Evolutionary conservation across 495 filamentous ascomycete species (phyloP).

Genomic region (Aspergillus affinis): DNA sequence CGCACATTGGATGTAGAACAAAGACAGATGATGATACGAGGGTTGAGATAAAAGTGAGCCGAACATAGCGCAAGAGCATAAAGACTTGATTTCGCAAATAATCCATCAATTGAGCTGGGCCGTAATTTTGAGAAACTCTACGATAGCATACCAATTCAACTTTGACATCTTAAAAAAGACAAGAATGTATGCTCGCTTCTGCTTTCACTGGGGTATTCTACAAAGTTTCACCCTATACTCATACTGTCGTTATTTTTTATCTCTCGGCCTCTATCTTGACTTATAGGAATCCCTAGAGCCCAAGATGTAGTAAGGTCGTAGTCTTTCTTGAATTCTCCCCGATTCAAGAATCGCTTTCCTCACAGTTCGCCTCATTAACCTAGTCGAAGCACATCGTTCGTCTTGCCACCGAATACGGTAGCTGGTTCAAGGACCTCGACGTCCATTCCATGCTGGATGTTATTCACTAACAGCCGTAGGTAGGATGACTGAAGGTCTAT

Average conservation of each 20-base stretch:
- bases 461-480: neutral
- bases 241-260: neutral
- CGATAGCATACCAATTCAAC: too few species aligned
- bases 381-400: neutral
- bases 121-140: too few species aligned
- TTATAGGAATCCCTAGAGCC: neutral
- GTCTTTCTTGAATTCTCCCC: neutral
- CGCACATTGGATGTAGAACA: slow-evolving; percentile 8
- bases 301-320: neutral
- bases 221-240: neutral
- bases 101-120: neutral
- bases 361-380: neutral
- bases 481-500: neutral
- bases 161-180: neutral
- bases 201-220: neutral
- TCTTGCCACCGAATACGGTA: neutral
- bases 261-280: neutral
- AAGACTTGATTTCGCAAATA: neutral
- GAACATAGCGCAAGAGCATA: neutral
- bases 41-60: neutral
- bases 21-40: slow-evolving; percentile 1
- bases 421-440: neutral
- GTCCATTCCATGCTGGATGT: neutral
- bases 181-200: neutral
- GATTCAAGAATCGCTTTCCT: neutral